Percentiles rank a stretch among this genome's conserved stretches.
Conservation (phyloP, 768 basidiomycete species). For the Grammothele lineata region DNA sequence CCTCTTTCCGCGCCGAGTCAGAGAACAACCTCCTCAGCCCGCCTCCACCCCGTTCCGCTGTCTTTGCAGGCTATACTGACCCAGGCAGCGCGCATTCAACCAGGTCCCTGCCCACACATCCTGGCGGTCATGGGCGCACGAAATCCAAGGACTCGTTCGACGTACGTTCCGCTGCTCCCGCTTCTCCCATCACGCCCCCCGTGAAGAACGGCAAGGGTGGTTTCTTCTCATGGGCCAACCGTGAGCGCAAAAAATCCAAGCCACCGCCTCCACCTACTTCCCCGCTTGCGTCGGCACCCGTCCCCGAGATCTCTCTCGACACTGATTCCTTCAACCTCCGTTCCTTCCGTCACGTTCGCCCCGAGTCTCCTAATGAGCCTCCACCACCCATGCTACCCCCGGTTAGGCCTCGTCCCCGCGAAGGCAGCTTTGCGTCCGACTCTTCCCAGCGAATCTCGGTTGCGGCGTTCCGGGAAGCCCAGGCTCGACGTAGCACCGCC, state of each 20-base stretch:
- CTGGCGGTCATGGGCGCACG: slow-evolving; percentile 11
- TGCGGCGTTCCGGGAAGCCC: slow-evolving; percentile 77
- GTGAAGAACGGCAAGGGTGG: slow-evolving; percentile 29
- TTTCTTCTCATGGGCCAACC: slow-evolving; percentile 41
- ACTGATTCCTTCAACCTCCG: slow-evolving; percentile 63
- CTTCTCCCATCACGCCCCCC: slow-evolving; percentile 10
- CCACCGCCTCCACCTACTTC: slow-evolving; percentile 26
- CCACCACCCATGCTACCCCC: slow-evolving; percentile 24
- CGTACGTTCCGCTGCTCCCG: slow-evolving; percentile 3
- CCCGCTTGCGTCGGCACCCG: slow-evolving; percentile 13
- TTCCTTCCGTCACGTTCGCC: slow-evolving; percentile 65
- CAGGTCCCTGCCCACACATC: slow-evolving; percentile 53
- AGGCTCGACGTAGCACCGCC: slow-evolving; percentile 59
- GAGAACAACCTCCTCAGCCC: slow-evolving; percentile 43
- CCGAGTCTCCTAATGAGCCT: slow-evolving; percentile 35
- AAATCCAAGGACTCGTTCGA: slow-evolving; percentile 10
- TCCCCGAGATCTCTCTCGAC: slow-evolving; percentile 15
- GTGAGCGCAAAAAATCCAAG: slow-evolving; percentile 37
- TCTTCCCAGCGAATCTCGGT: slow-evolving; percentile 74
- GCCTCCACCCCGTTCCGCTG: slow-evolving; percentile 59
- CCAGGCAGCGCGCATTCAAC: slow-evolving; percentile 51
- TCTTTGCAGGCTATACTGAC: slow-evolving; percentile 59
- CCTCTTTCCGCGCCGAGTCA: slow-evolving; percentile 39
- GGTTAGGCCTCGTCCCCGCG: slow-evolving; percentile 44
- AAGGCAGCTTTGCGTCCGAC: slow-evolving; percentile 55